phyloP scores from a whole-genome alignment of 129 eudicot species.

The Arctium lappa region DNA sequence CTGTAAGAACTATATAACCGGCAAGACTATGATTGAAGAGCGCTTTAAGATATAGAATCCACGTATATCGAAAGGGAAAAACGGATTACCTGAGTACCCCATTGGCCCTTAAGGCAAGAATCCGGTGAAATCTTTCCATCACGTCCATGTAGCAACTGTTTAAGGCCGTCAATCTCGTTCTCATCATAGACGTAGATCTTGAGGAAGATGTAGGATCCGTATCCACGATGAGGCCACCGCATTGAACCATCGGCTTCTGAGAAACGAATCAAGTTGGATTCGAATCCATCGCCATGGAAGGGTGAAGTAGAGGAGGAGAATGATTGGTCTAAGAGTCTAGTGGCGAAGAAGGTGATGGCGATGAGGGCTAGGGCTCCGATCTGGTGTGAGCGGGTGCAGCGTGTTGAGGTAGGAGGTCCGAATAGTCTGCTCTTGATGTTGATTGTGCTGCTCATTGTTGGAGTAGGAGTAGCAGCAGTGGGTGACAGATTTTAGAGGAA shows the following conservation, averaged over 20 bases:
- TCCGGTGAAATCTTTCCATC: constrained; percentile 60
- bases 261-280: constrained; percentile 23
- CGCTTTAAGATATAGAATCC: background rate
- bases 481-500: constrained; percentile 8
- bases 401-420: constrained; percentile 28
- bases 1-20: background rate
- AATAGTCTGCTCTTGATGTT: constrained; percentile 42
- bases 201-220: constrained; percentile 43
- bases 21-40: background rate
- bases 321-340: constrained; percentile 60
- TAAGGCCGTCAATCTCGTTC: constrained; percentile 71
- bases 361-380: constrained; percentile 74
- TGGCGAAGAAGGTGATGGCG: constrained; percentile 70
- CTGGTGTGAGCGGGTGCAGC: constrained; percentile 80
- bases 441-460: constrained; percentile 42
- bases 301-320: constrained; percentile 23
- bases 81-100: constrained; percentile 76
- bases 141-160: constrained; percentile 63
- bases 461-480: background rate
- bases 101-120: constrained; percentile 66
- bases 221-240: constrained; percentile 49
- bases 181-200: constrained; percentile 93
- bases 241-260: constrained; percentile 17
- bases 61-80: background rate
- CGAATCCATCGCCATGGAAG: background rate